Base-by-base conservation (phyloP, 2,329 filamentous ascomycete species). In the Talaromyces sp. region DNA sequence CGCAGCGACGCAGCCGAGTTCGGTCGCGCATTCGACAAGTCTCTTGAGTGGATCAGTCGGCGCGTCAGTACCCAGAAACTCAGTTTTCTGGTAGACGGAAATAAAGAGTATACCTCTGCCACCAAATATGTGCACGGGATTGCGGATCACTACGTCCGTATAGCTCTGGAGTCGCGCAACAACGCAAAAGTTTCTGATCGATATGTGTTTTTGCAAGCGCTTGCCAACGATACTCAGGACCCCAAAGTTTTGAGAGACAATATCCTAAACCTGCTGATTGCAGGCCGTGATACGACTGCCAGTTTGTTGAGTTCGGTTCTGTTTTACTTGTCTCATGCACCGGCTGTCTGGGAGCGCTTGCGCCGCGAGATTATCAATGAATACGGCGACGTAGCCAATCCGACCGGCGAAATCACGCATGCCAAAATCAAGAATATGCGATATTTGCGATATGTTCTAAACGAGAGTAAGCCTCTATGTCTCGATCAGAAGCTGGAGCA, bases 81-180 rank as follows among this genome's bases (percentile, higher is more conserved):
- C 18, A 58, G 60, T 14, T 62, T 62, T 12, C 55, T 62, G 9
- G 60, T 62, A 1, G 54, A 62, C 23, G 50, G 48, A n/a, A 62
- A 58, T 12, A 58, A 62, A n/a, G 60, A 62, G 21, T 62, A 62
- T 40, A 63, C 61, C 5, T 48, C 50, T 55, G 61, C 61, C 5
- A 56, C 48, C 28, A 55, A 56, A 48, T 59, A 60, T 6, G 58
- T 63, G n/a, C 61, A 63, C 58, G 56, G 48, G 11, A 48, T 63
- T 40, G 52, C 52, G 1, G 62, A 64, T 14, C 81, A 82, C n/a
- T 93, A 88, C 75, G 90, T 96, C 70, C 88, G 92, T 58, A 79
- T 82, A 14, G 84, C 89, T 0, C 82, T 95, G 6, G 79, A 79
- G 3, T 81, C 93, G 23, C 84, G 83, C 2, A 83, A 84, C 0